Percentiles rank a stretch among this genome's conserved stretches.
phyloP scores from a whole-genome alignment of 345 rosid genomes.

The Raphanus raphanistrum region DNA sequence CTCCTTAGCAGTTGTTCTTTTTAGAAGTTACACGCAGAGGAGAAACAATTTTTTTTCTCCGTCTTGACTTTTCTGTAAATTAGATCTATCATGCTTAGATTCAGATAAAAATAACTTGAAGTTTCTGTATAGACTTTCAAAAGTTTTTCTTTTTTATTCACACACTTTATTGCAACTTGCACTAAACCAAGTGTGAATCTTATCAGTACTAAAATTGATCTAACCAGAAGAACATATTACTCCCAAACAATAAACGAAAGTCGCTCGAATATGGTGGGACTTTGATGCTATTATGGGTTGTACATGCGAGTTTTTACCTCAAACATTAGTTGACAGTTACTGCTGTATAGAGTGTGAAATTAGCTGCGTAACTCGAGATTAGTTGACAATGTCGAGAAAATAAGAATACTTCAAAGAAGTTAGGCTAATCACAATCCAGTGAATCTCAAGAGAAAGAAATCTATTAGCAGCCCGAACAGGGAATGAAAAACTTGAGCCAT shows the following conservation, averaged over 20 bases:
- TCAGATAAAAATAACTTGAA: conserved; percentile 18
- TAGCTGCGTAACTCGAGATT: neutral
- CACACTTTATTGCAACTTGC: too few relatives aligned
- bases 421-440: conserved; percentile 1
- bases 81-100: conserved; percentile 32
- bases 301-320: neutral
- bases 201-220: neutral
- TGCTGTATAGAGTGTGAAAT: neutral
- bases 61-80: conserved; percentile 36
- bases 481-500: neutral
- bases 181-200: conserved; percentile 4
- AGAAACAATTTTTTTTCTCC: conserved; percentile 24
- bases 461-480: neutral
- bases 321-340: neutral
- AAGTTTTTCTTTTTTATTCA: conserved; percentile 4
- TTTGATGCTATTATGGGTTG: neutral
- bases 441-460: neutral
- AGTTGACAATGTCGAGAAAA: neutral
- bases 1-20: conserved; percentile 24
- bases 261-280: neutral
- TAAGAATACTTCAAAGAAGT: neutral
- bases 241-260: neutral
- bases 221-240: neutral
- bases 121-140: conserved; percentile 32
- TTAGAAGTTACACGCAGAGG: conserved; percentile 27